Evolutionary conservation across 2,329 filamentous ascomycete species (phyloP), one percentile per base, ranked within the genome.

Genomic region (Alternaria incomplexa): DNA sequence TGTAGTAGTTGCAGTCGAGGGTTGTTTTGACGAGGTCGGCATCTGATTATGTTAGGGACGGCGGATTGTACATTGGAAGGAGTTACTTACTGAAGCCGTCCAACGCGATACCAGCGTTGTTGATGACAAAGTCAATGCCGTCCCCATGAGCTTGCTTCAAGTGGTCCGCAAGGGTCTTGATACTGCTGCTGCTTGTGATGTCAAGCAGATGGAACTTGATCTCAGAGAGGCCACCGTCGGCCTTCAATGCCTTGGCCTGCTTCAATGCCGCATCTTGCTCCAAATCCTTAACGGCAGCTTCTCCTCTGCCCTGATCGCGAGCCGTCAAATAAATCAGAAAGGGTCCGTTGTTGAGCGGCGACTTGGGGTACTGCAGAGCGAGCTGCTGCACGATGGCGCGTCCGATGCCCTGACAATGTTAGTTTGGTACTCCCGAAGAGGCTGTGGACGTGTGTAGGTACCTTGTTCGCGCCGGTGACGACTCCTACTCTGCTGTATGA

Each of bases 401-500:
- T 22, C 83, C 83, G 60, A 86, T 82, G 56, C 83, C 76, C 77
- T 79, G 12, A 4, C 9, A 4, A 23, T 45, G 20, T 61, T 58
- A 62, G 70, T 62, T 64, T 57, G 56, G 30, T 30, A 17, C 15
- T 3, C 45, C 7, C 7, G n/a, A 32, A 30, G 15, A 20, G 32
- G 22, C 46, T 20, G 36, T 45, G 9, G n/a, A 7, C 26, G 28
- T 30, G 25, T 30, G 68, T 51, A 28, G 66, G 46, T 60, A 75
- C 84, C 71, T 85, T 86, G 74, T 87, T 87, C 15, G 84, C 85
- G 53, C 85, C 85, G 1, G 85, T 87, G 0, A 87, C 85, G 62
- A 83, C 82, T 53, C 83, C 85, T n/a, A 86, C 73, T 63, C 82
- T 71, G 58, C 56, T 72, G 57, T 77, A 77, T 25, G 76, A 65